Evolutionary conservation across 345 rosid genomes (phyloP), one percentile per base, ranked within the genome.

Genomic region (Aquilaria sinensis): DNA sequence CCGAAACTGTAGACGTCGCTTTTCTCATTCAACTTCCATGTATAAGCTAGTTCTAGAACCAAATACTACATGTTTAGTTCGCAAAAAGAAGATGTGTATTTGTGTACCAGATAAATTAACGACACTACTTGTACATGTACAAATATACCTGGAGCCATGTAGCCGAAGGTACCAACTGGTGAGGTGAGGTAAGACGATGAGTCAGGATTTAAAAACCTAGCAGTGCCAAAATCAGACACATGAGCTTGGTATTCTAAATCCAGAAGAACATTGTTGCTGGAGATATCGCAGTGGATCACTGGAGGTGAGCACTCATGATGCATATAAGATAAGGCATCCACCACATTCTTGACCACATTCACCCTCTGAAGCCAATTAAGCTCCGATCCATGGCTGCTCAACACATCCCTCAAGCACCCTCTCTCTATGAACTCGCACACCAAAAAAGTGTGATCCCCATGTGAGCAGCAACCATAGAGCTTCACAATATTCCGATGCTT

Each of bases 161-260:
- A 63, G 13, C 73, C 73, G 2, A 45, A 37, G 7, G 73, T 57
- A 0, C 73, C 68, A 0, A 50, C 73, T 58, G 51, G 3, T 0
- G 55, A 57, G 4, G 60, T 62, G n/a, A 48, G 63, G 45, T 11
- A 50, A 48, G 63, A 55, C 7, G 23, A 16, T 0, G 67, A 57
- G 56, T 62, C 33, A 10, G 58, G 67, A 32, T 48, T 45, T 14
- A 70, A 9, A n/a, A 63, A 34, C 14, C 63, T 51, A 0, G 67
- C 73, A 7, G 67, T 51, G 31, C 67, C 73, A 31, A 69, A 69
- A 16, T 69, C 59, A 15, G 73, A 69, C 34, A 69, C 63, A 31
- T 8, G 57, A 31, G 67, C 63, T 23, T 43, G 46, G 13, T 31
- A 63, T 3, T 48, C 63, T 1, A 45, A 34, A 12, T 69, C 63